Base-by-base conservation (phyloP, 441 rosid genomes). In the Breynia disticha region DNA sequence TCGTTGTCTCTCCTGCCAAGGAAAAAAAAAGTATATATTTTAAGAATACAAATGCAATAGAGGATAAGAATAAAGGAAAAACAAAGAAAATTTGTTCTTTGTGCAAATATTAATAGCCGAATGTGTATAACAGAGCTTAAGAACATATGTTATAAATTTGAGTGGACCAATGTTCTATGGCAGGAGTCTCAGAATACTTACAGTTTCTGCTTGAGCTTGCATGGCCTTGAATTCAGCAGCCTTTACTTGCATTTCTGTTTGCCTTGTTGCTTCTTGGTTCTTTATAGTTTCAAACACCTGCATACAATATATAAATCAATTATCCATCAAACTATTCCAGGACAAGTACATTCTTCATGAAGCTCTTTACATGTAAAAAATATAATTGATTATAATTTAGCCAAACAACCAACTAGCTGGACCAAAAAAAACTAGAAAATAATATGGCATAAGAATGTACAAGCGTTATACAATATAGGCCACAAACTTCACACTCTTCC, bases 121-220 rank as follows among this genome's bases (percentile, higher is more conserved):
- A 7, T 24, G 32, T 2, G 4, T 24, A 24, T 24, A 7, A 24
- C 3, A 24, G 32, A 24, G 32, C 32, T 24, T 7, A 24, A 24
- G 7, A 24, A 24, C 32, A 2, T 24, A 24, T 7, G 32, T 7
- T 24, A 24, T n/a, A 24, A 24, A 24, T 24, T 24, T 2, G 32
- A 39, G 43, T 9, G 2, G 43, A 10, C 43, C 43, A 39, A 39
- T 9, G 14, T 9, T 39, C 11, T 8, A 39, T 13, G 2, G 43
- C 15, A 9, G 43, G 11, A 39, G 14, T 39, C 43, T 2, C 43
- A 39, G 12, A 14, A 9, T 10, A 10, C 82, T 79, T 69, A 91
- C 97, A 64, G 80, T 82, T 78, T 88, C 95, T 43, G 97, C 86
- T 67, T 88, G 91, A 24, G 97, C 87, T 81, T 82, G 91, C 77